phyloP scores from a whole-genome alignment of 768 basidiomycete species.

The Naganishia vishniacii region DNA sequence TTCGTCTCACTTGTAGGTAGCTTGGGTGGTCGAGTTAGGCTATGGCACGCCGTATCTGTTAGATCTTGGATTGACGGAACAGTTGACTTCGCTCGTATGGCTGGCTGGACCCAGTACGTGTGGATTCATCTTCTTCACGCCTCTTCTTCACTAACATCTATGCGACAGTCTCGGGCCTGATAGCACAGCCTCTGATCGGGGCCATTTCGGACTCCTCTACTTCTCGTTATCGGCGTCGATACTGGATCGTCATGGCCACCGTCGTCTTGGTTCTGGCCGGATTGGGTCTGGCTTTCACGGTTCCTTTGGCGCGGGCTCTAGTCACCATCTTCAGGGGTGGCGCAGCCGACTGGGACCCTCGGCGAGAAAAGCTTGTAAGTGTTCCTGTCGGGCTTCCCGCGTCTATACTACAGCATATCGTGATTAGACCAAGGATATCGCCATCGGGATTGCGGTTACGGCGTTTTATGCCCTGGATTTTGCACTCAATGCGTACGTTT shows the following conservation, averaged over 20 bases:
- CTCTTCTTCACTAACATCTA: not conserved
- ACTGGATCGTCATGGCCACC: constrained; percentile 89
- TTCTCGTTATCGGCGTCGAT: constrained; percentile 78
- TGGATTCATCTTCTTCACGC: not conserved
- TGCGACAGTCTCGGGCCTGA: constrained; percentile 66
- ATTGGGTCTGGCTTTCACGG: constrained; percentile 74
- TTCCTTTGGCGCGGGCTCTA: constrained; percentile 63
- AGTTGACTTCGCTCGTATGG: constrained; percentile 92
- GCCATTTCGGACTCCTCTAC: constrained; percentile 91
- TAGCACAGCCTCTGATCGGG: constrained; percentile 96
- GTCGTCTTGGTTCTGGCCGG: constrained; percentile 71
- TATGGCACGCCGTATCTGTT: constrained; percentile 94
- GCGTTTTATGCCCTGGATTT: constrained; percentile 95
- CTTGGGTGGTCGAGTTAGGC: constrained; percentile 51
- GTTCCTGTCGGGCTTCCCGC: no score
- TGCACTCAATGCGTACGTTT: constrained; percentile 72
- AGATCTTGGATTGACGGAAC: constrained; percentile 71
- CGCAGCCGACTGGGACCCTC: constrained; percentile 80
- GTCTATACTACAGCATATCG: not conserved
- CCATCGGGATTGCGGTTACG: constrained; percentile 78
- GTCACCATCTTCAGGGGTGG: constrained; percentile 73
- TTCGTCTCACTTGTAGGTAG: constrained; percentile 18
- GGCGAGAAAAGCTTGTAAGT: constrained; percentile 59
- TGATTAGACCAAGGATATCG: constrained; percentile 59
- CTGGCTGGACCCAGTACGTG: constrained; percentile 60